Evolutionary conservation across 768 basidiomycete genomes (phyloP).

Genomic region (Postia placenta): DNA sequence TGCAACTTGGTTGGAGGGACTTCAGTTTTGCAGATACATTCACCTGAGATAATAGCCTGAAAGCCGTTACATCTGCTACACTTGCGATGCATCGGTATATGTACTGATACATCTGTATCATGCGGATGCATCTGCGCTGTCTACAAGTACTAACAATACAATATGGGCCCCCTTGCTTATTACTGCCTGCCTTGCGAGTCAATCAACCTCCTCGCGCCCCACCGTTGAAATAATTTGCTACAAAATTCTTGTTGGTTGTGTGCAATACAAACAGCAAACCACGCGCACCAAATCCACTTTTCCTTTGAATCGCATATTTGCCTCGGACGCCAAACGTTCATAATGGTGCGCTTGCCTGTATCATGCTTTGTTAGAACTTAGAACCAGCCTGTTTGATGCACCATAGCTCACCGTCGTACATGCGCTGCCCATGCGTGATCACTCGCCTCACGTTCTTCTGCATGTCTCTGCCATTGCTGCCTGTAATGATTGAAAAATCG

Average conservation of each 20-base stretch:
- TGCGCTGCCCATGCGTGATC: neutral
- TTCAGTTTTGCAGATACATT: neutral
- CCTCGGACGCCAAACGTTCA: neutral
- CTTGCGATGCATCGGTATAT: neutral
- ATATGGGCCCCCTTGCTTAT: too few species aligned
- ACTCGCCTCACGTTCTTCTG: neutral
- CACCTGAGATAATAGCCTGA: neutral
- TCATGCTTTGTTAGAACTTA: neutral
- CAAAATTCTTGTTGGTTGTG: neutral
- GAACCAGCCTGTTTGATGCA: neutral
- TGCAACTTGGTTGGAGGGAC: too few species aligned
- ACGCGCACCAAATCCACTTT: neutral
- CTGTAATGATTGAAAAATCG: conserved; percentile 5
- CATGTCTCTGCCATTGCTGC: neutral
- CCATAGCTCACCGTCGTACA: conserved; percentile 3
- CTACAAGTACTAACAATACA: neutral
- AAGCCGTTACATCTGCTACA: too few species aligned
- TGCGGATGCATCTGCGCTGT: neutral
- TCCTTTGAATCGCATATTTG: neutral
- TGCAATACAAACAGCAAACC: neutral
- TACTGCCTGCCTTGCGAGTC: too few species aligned
- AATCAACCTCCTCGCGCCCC: neutral
- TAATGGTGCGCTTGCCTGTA: neutral
- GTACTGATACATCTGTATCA: neutral
- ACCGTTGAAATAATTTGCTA: neutral